Evolutionary conservation across 164 flowering plant species (phyloP).

Genomic region (Stephania japonica): DNA sequence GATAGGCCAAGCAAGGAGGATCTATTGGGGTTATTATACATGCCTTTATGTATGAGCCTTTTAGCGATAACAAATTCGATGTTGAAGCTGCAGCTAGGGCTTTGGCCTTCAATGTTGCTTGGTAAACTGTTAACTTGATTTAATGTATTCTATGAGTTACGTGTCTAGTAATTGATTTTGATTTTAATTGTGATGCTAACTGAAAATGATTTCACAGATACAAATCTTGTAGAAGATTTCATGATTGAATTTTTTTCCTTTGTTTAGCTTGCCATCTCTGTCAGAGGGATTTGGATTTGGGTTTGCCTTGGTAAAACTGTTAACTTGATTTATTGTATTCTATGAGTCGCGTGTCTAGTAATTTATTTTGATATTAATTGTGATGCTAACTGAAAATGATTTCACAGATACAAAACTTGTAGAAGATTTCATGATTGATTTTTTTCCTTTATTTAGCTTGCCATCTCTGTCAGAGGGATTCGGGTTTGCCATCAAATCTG

Average conservation of each 20-base stretch:
- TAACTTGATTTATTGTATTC: no score
- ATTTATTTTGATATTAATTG: no score
- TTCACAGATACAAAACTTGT: no score
- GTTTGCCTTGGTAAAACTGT: no score
- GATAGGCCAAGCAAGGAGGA: constrained; percentile 12
- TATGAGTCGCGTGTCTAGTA: no score
- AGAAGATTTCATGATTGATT: not conserved
- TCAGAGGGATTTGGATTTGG: not conserved
- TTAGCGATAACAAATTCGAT: not conserved
- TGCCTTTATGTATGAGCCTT: not conserved
- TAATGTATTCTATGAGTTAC: no score
- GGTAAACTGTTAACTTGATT: constrained; percentile 1
- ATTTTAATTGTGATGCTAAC: no score
- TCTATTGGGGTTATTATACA: not conserved
- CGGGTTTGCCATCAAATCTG: not conserved
- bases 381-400: no score
- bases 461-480: not conserved
- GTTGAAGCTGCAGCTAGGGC: constrained; percentile 6
- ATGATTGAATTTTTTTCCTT: not conserved
- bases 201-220: no score
- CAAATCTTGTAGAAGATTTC: not conserved
- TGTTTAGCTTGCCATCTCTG: not conserved
- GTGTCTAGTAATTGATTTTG: no score
- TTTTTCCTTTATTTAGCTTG: not conserved
- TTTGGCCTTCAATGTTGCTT: not conserved